phyloP scores from a whole-genome alignment of 306 rosid species.

The Acacia melanoxylon region DNA sequence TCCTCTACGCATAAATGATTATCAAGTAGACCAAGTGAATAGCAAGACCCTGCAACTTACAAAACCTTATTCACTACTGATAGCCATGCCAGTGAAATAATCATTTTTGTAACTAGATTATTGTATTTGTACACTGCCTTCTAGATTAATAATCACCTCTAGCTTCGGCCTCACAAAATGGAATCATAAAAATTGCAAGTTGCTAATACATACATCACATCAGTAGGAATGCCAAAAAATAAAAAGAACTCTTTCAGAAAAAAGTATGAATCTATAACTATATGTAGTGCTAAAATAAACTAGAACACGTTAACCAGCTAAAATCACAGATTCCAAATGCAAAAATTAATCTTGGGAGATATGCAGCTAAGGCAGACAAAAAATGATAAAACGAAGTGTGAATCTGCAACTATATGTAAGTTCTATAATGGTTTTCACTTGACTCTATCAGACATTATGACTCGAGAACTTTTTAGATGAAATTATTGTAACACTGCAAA shows the following conservation, averaged over 20 bases:
- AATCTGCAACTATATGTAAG: background rate
- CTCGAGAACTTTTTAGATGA: background rate
- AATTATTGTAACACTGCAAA: background rate
- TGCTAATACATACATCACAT: background rate
- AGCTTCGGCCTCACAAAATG: background rate
- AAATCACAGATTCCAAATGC: background rate
- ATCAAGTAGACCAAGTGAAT: slow-evolving; percentile 60
- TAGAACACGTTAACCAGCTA: background rate
- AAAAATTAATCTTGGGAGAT: background rate
- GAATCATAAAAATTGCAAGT: background rate
- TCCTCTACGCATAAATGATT: slow-evolving; percentile 91
- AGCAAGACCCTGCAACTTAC: slow-evolving; percentile 72
- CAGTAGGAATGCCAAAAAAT: background rate
- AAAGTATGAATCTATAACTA: background rate
- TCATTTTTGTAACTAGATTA: background rate
- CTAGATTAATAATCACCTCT: background rate
- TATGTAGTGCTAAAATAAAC: background rate
- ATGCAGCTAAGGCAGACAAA: background rate
- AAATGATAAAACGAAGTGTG: background rate
- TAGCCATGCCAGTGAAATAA: background rate
- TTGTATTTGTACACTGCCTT: background rate
- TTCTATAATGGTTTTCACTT: background rate
- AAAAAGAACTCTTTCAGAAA: background rate
- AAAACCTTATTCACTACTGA: slow-evolving; percentile 21
- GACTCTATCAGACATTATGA: background rate